Base-by-base conservation (phyloP, 192 early-diverging fungal genomes). In the Entrophospora sp. region DNA sequence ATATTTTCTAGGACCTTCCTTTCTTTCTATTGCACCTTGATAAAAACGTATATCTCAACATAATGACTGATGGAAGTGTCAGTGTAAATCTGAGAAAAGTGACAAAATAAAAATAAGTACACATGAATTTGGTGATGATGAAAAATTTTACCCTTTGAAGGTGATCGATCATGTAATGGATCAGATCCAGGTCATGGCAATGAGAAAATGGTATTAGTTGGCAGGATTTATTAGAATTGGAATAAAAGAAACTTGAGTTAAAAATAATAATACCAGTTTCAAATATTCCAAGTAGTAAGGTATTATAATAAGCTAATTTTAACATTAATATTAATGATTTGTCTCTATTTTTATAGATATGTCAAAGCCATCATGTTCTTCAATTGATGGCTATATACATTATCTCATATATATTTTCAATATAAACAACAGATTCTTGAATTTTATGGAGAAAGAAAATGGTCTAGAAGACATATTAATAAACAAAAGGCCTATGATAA, bases 1-100 rank as follows among this genome's bases (percentile, higher is more conserved):
- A n/a, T 51, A 51, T 51, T 51, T 51, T 51, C 48, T 51, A 51
- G 48, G 48, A 7, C 22, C 48, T 51, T 51, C 48, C 22, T 51
- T 51, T 27, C 48, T 51, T 51, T 51, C 48, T 51, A 51, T 51
- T 51, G 2, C 48, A 51, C 48, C 48, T 10, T 20, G 48, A 51
- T 51, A 51, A 20, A 51, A 51, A 28, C 14, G 48, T 51, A 51
- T 51, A 51, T 51, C 48, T 51, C 48, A n/a, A n/a, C n/a, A n/a
- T n/a, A n/a, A n/a, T n/a, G n/a, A n/a, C n/a, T n/a, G n/a, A n/a
- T n/a, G n/a, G n/a, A n/a, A n/a, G n/a, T n/a, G n/a, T n/a, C n/a
- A n/a, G n/a, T n/a, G n/a, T n/a, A n/a, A n/a, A n/a, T n/a, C n/a
- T n/a, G n/a, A n/a, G n/a, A n/a, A n/a, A n/a, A n/a, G n/a, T n/a